Evolutionary conservation across 2,329 filamentous ascomycete species (phyloP).

Genomic region (Alternaria metachromatica): DNA sequence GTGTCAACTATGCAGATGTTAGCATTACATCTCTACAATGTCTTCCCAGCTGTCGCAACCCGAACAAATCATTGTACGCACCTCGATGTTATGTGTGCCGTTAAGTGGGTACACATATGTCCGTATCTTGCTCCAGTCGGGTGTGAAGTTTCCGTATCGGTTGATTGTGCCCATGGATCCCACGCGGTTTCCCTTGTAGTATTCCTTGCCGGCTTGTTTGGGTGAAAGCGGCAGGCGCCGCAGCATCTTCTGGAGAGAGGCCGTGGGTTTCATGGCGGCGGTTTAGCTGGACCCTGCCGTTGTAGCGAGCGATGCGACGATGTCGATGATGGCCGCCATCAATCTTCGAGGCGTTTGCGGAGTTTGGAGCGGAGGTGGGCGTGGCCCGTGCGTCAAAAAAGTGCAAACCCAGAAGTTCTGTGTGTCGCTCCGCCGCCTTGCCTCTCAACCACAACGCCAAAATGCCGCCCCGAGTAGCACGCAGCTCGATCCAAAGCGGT

Average conservation of each 20-base stretch:
- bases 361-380: constrained; percentile 22
- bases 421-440: not conserved
- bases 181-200: constrained; percentile 94
- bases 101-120: constrained; percentile 83
- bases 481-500: constrained; percentile 43
- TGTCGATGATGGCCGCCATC: not conserved
- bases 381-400: constrained; percentile 27
- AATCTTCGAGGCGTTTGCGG: constrained; percentile 18
- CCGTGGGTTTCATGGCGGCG: constrained; percentile 69
- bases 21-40: not conserved
- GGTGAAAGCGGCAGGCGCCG: constrained; percentile 84
- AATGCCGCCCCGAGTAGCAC: constrained; percentile 56
- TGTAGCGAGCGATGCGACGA: constrained; percentile 3
- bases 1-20: constrained; percentile 68
- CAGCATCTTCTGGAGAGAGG: constrained; percentile 70
- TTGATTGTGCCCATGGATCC: constrained; percentile 88
- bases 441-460: constrained; percentile 19
- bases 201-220: constrained; percentile 91
- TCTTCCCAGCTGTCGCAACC: not conserved
- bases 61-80: constrained; percentile 3
- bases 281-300: not conserved
- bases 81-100: constrained; percentile 60
- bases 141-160: constrained; percentile 80
- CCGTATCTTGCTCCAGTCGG: constrained; percentile 87
- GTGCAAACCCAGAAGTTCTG: constrained; percentile 3